Percentiles rank a stretch among this genome's conserved stretches.
Evolutionary conservation across 2,329 filamentous ascomycete species (phyloP).

Genomic region (Dactylellina parvicollis): DNA sequence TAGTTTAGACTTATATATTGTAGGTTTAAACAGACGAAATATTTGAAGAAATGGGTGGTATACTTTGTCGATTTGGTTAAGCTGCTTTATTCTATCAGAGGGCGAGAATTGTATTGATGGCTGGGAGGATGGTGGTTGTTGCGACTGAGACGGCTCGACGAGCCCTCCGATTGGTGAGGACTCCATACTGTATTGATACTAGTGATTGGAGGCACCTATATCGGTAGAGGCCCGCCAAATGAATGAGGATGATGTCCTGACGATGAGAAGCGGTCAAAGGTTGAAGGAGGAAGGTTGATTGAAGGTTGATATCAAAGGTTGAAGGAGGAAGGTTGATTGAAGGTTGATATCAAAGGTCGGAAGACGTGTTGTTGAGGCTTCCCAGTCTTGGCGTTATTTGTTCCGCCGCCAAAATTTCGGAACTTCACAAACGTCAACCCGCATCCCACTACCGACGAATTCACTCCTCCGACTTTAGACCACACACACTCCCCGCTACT

Average conservation of each 20-base stretch:
- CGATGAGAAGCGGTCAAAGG: too few relatives aligned
- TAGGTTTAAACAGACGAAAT: not conserved
- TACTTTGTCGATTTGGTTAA: slow-evolving; percentile 53
- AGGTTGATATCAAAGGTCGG: slow-evolving; percentile 6
- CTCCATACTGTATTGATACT: slow-evolving; percentile 21
- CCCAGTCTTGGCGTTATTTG: slow-evolving; percentile 39
- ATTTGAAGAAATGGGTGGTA: not conserved
- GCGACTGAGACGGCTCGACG: slow-evolving; percentile 15
- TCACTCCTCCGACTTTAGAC: slow-evolving; percentile 2
- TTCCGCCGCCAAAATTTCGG: slow-evolving; percentile 53
- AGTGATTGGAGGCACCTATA: not conserved
- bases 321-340: not conserved
- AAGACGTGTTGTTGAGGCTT: slow-evolving; percentile 36
- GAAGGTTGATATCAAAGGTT: not conserved
- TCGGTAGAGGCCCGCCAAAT: too few relatives aligned
- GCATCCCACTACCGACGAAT: slow-evolving; percentile 46
- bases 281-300: not conserved
- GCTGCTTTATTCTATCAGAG: slow-evolving; percentile 46
- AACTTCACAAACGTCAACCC: slow-evolving; percentile 50
- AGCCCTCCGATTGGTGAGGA: slow-evolving; percentile 28
- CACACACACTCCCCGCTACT: slow-evolving; percentile 6
- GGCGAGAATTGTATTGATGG: slow-evolving; percentile 40
- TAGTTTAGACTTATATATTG: not conserved
- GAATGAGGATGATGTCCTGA: too few relatives aligned
- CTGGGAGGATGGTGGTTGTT: slow-evolving; percentile 21